Evolutionary conservation across 2,329 filamentous ascomycete genomes (phyloP).

Genomic region (Verticillium nonalfalfae): DNA sequence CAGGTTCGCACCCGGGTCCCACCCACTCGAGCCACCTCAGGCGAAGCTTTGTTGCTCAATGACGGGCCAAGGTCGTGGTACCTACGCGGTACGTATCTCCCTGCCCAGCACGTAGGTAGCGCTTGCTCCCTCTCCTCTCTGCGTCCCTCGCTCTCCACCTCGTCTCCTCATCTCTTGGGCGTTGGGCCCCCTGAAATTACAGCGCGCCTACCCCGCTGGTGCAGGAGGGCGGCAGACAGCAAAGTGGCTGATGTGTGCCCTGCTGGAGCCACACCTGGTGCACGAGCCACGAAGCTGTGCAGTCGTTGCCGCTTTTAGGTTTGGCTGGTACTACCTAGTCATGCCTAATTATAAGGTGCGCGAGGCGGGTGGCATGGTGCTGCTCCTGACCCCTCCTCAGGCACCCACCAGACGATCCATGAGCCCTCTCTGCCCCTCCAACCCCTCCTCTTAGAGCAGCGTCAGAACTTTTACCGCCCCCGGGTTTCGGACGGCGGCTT

Average conservation of each 20-base stretch:
- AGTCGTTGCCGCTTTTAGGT: not conserved
- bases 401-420: too few species aligned
- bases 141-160: not conserved
- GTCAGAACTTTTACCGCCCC: not conserved
- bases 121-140: not conserved
- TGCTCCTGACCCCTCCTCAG: too few species aligned
- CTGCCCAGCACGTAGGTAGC: too few species aligned
- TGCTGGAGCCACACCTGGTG: not conserved
- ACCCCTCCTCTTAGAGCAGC: not conserved
- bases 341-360: too few species aligned
- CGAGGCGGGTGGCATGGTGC: too few species aligned
- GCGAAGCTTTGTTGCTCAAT: not conserved
- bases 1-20: not conserved
- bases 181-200: not conserved
- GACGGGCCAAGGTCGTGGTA: not conserved
- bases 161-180: not conserved
- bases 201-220: not conserved
- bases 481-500: slow-evolving; percentile 3
- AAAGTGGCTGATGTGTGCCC: not conserved
- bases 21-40: not conserved
- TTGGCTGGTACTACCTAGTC: not conserved
- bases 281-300: not conserved
- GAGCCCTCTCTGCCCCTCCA: not conserved
- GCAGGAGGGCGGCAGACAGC: not conserved
- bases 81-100: too few species aligned